phyloP scores from a whole-genome alignment of 23 red algal genomes.

The Gracilaria domingensis region DNA sequence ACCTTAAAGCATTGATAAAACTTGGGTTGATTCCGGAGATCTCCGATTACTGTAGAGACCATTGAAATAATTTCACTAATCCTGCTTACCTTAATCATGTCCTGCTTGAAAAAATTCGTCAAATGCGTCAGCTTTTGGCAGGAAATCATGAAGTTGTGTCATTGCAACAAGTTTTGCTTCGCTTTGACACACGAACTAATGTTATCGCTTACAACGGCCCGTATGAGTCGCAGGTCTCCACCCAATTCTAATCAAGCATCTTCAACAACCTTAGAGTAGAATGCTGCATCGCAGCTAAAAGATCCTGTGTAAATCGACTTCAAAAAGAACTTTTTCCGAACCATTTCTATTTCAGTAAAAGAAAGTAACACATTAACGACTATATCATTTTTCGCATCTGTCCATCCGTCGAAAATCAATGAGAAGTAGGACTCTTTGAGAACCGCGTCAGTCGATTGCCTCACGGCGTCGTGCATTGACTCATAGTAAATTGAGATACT shows the following conservation, averaged over 20 bases:
- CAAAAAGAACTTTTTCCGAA: neutral
- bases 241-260: neutral
- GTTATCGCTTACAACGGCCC: neutral
- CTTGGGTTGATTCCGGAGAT: neutral
- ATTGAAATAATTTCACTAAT: neutral
- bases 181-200: neutral
- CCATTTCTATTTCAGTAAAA: neutral
- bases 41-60: neutral
- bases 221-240: neutral
- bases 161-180: neutral
- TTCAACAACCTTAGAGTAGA: neutral
- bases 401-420: neutral
- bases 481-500: too few species aligned
- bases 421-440: neutral
- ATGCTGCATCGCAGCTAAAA: neutral
- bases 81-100: neutral
- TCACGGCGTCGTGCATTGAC: too few species aligned
- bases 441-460: too few species aligned
- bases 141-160: neutral
- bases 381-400: neutral
- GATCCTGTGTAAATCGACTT: neutral
- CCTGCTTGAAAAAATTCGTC: neutral
- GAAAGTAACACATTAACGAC: neutral
- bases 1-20: neutral
- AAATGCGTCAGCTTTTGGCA: neutral